Base-by-base conservation (phyloP, 2,329 filamentous ascomycete genomes). In the Sclerotiophoma versabilis region DNA sequence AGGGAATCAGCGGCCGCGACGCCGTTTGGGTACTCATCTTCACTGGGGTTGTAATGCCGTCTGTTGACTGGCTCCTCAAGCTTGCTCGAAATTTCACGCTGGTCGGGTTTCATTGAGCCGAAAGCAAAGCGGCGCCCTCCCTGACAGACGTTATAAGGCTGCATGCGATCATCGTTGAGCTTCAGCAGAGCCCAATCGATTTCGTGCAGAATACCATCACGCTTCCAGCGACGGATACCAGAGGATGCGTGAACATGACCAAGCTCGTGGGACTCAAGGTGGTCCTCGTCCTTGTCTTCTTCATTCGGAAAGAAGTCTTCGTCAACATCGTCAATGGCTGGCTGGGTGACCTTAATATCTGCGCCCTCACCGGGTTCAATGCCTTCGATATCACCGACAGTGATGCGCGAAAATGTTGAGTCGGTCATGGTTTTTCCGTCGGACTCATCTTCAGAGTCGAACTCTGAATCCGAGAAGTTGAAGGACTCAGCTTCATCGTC, bases 141-240 rank as follows among this genome's bases (percentile, higher is more conserved):
- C 57, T 85, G 85, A 19, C 96, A 88, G 10, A 84, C 76, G 64
- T 97, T 97, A 54, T 85, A 83, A 0, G 83, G 80, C 3, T 93
- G 90, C 12, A 87, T 78, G 1, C 93, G 86, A 10, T 87, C 83
- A 4, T 87, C 81, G 10, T 88, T 80, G 59, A 98, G 91, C 62
- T 90, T 86, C 64, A 98, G 92, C 2, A 98, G 79, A 0, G 93
- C 92, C 93, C 93, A 98, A 74, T 98, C 93, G 37, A 98, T 92
- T 74, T 98, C 93, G 71, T 97, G 93, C 5, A 91, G 81, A 20
- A 96, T 79, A 4, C 88, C 87, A 57, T 89, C 82, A 54, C 88
- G 83, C 45, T 80, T 83, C 70, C 90, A 88, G 25, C 93, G 86
- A 4, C 92, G 87, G 54, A 98, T 89, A 6, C 93, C 93, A 19